These are phyloP conservation scores for Teratosphaeriaceae sp. DNA, from an alignment of 2,329 filamentous ascomycete genomes.

Conservation along the genomic window DNA sequence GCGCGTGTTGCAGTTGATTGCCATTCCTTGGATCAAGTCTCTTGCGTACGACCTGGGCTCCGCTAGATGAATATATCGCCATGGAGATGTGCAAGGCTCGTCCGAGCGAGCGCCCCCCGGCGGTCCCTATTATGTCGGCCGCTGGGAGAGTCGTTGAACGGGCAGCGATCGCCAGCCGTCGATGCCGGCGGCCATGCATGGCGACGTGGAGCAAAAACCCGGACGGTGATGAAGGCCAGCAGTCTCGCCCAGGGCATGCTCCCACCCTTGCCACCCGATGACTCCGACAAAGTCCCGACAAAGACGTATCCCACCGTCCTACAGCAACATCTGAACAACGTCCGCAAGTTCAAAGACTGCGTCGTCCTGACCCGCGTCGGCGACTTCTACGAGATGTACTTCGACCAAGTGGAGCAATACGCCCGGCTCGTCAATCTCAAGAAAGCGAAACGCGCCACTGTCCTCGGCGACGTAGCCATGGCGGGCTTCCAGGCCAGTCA, in stretches of 20 bases:
- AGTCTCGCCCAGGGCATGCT: conserved; percentile 53
- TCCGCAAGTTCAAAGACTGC: conserved; percentile 84
- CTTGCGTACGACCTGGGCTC: no score
- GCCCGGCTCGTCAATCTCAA: conserved; percentile 84
- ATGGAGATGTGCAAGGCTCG: not conserved
- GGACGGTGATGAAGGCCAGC: conserved; percentile 30
- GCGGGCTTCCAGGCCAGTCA: conserved; percentile 93
- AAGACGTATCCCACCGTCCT: conserved; percentile 74
- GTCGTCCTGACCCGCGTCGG: conserved; percentile 88
- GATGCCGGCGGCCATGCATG: not conserved
- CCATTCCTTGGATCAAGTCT: no score
- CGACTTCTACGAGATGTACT: conserved; percentile 96
- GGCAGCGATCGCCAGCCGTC: not conserved
- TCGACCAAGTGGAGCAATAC: conserved; percentile 87
- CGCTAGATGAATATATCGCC: not conserved
- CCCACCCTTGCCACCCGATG: conserved; percentile 34
- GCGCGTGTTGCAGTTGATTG: no score
- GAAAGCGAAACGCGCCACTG: conserved; percentile 74
- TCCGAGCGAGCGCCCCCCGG: not conserved
- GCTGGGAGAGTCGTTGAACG: not conserved
- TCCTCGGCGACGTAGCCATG: conserved; percentile 75
- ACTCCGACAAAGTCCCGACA: conserved; percentile 42
- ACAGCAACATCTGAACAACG: conserved; percentile 79
- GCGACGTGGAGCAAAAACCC: conserved; percentile 32
- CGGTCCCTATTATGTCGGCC: not conserved